phyloP scores from a whole-genome alignment of 345 rosid species.

The Gossypium bickii region DNA sequence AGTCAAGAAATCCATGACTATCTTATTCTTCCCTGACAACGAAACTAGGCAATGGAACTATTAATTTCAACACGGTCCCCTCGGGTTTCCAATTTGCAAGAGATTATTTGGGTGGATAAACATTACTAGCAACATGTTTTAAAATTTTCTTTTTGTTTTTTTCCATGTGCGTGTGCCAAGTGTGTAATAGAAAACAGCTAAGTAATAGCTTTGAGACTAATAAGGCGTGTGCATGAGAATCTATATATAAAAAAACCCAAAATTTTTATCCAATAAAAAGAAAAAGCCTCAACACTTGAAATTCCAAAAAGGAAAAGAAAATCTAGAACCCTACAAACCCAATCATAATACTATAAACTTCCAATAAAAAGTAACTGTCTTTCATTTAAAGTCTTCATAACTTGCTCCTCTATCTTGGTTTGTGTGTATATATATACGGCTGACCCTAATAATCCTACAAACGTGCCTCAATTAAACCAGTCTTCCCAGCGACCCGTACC shows the following conservation, averaged over 20 bases:
- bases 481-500: slow-evolving; percentile 16
- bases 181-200: neutral
- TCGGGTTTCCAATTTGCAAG: neutral
- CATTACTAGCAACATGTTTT: neutral
- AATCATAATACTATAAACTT: too few species aligned
- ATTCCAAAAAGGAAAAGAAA: neutral
- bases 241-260: neutral
- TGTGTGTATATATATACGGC: slow-evolving; percentile 8
- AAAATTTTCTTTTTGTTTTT: too few species aligned
- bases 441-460: slow-evolving; percentile 31
- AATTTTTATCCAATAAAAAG: neutral
- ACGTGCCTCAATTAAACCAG: slow-evolving; percentile 26
- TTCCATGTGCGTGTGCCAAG: neutral
- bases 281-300: neutral
- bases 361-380: neutral
- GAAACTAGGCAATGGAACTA: neutral
- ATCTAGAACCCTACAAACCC: too few species aligned
- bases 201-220: neutral
- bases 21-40: neutral
- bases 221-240: neutral
- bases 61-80: neutral
- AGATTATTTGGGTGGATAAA: neutral
- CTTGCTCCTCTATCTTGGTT: neutral
- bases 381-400: neutral
- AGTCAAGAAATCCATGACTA: neutral